phyloP scores from a whole-genome alignment of 164 flowering plant species.

The Cinnamomum micranthum region DNA sequence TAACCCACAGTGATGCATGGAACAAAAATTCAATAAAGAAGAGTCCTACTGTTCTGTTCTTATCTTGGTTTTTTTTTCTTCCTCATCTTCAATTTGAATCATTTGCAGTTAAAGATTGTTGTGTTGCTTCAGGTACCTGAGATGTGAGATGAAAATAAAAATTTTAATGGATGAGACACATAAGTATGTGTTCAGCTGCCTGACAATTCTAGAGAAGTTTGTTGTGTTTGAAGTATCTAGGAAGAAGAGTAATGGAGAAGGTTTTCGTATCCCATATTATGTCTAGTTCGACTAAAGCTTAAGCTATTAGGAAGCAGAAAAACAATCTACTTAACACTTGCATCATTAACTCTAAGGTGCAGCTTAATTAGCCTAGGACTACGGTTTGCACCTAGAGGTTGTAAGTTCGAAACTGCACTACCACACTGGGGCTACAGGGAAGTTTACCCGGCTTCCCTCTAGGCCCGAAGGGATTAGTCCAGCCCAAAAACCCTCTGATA shows the following conservation, averaged over 20 bases:
- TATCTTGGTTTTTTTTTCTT: background rate
- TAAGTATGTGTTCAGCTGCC: slow-evolving; percentile 51
- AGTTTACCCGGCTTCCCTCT: too few species aligned
- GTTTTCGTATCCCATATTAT: slow-evolving; percentile 65
- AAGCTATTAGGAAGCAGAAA: too few species aligned
- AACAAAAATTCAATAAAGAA: too few species aligned
- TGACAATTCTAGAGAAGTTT: slow-evolving; percentile 51
- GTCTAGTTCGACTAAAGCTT: background rate
- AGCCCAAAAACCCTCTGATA: slow-evolving; percentile 64
- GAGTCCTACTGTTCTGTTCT: too few species aligned
- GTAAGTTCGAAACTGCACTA: too few species aligned
- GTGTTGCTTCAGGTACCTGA: background rate
- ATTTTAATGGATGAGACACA: slow-evolving; percentile 17
- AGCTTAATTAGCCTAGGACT: slow-evolving; percentile 11
- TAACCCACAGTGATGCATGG: too few species aligned
- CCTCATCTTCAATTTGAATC: background rate
- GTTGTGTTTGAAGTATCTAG: slow-evolving; percentile 79
- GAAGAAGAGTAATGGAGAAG: slow-evolving; percentile 58
- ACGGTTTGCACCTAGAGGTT: too few species aligned
- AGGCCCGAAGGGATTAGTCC: background rate
- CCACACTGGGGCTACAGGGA: too few species aligned
- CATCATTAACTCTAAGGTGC: slow-evolving; percentile 49
- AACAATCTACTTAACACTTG: too few species aligned
- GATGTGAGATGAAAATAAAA: slow-evolving; percentile 2
- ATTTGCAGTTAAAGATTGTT: background rate